Evolutionary conservation across 2,329 filamentous ascomycete genomes (phyloP), one percentile per base, ranked within the genome.

Genomic region (Claviceps citrina): DNA sequence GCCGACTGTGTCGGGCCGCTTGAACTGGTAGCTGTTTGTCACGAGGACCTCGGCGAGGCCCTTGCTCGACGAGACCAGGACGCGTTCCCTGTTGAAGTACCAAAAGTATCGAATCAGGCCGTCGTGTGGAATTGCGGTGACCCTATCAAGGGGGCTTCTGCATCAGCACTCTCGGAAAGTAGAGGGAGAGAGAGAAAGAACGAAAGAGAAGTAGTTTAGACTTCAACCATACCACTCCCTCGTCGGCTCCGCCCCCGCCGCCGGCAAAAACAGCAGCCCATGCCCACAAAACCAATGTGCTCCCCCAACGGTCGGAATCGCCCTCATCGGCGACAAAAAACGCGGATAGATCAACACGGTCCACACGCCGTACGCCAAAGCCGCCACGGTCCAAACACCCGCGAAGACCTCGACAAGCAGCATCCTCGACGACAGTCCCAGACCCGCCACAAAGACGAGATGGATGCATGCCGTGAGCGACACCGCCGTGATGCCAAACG

Each of bases 41-140:
- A 76, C 73, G 4, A 86, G 65, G 7, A 85, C 69, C 56, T 87
- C 81, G 4, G 71, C 68, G n/a, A 85, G 61, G 0, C 71, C 76
- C 55, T 79, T 79, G 16, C 79, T 67, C 2, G 63, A 73, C 3
- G 70, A 73, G 36, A 78, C 53, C 8, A 82, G 46, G n/a, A 84
- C 48, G 26, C 76, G 68, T 52, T 82, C 78, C 16, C 63, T 52
- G 51, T 83, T 82, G 44, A 78, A 67, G 10, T 76, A 51, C 22
- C 70, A 66, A 12, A 73, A 67, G 52, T 81, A 85, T 9, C 77
- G 71, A 41, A 87, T 73, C 15, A 86, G 50, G 3, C 81, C 81
- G 7, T 82, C 61, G 49, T 86, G 76, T 6, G 76, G 75, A 30
- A 84, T 61, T 2, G 63, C 65, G 37, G 71, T 63, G 18, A 71